Percentiles rank a stretch among this genome's conserved stretches.
These are phyloP conservation scores for Phlyctochytrium planicorne DNA, from an alignment of 192 early-diverging fungal species.

Conservation along the genomic window DNA sequence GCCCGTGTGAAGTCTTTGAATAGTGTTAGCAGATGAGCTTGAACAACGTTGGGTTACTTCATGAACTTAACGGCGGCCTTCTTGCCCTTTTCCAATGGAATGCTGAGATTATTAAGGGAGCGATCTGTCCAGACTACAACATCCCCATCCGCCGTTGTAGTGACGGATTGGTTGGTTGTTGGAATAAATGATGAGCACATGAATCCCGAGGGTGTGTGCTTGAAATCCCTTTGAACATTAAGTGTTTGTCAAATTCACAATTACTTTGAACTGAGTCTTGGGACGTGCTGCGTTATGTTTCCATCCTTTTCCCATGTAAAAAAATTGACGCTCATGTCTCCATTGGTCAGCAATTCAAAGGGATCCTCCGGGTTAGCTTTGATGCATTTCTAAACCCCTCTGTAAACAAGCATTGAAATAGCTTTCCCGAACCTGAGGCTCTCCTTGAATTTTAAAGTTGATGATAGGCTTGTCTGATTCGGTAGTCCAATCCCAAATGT, in stretches of 20 bases:
- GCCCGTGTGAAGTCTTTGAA: constrained; percentile 33
- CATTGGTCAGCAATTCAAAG: constrained; percentile 49
- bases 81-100: constrained; percentile 43
- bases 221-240: constrained; percentile 45
- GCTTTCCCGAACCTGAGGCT: constrained; percentile 49
- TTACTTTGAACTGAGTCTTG: constrained; percentile 49
- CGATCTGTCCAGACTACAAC: constrained; percentile 50
- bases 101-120: constrained; percentile 46
- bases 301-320: constrained; percentile 37
- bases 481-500: constrained; percentile 58
- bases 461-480: constrained; percentile 39
- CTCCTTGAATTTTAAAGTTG: constrained; percentile 35
- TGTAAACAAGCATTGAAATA: neutral
- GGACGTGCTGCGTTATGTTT: constrained; percentile 41
- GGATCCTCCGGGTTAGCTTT: constrained; percentile 49
- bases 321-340: constrained; percentile 43
- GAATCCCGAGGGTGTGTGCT: constrained; percentile 40
- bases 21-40: neutral
- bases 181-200: constrained; percentile 48
- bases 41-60: constrained; percentile 28
- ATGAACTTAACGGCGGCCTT: constrained; percentile 55
- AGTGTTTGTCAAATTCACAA: neutral
- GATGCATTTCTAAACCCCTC: constrained; percentile 33
- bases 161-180: constrained; percentile 42
- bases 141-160: constrained; percentile 49